Conservation (phyloP, 176 grass and related monocot species). For the Lolium rigidum region DNA sequence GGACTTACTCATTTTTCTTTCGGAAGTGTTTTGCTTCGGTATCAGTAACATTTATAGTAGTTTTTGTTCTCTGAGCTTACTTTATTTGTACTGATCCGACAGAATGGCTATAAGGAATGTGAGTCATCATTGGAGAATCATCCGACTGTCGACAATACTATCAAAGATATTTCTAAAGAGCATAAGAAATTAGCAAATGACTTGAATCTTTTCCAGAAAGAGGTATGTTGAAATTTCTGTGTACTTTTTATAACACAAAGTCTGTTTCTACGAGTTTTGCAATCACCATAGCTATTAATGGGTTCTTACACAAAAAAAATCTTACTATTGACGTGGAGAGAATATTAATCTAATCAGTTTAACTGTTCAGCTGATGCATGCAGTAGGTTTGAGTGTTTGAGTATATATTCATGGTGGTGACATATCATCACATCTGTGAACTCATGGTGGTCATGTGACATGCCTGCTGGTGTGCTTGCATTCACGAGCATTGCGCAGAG, state of each 20-base stretch:
- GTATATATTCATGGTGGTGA: slow-evolving; percentile 21
- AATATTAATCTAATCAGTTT: too few relatives aligned
- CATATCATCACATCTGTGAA: slow-evolving; percentile 11
- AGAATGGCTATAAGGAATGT: slow-evolving; percentile 52
- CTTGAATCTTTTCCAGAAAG: slow-evolving; percentile 80
- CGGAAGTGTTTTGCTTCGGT: not conserved
- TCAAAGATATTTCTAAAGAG: slow-evolving; percentile 71
- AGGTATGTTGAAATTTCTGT: slow-evolving; percentile 66
- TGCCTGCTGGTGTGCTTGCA: not conserved
- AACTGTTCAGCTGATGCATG: too few relatives aligned
- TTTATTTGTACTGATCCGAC: slow-evolving; percentile 33
- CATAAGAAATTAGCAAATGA: slow-evolving; percentile 67
- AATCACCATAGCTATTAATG: not conserved
- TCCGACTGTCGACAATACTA: slow-evolving; percentile 39
- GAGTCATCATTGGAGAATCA: slow-evolving; percentile 40
- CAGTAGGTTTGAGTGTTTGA: slow-evolving; percentile 1
- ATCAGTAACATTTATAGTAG: slow-evolving; percentile 9
- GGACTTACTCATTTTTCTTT: not conserved
- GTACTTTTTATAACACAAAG: slow-evolving; percentile 12
- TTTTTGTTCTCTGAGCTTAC: slow-evolving; percentile 41
- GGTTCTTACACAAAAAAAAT: slow-evolving; percentile 10
- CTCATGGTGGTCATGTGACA: slow-evolving; percentile 6
- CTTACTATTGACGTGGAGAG: too few relatives aligned
- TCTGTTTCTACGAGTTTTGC: slow-evolving; percentile 31
- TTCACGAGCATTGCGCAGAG: not conserved